phyloP scores from a whole-genome alignment of 768 basidiomycete species.

The Chalciporus piperatus region DNA sequence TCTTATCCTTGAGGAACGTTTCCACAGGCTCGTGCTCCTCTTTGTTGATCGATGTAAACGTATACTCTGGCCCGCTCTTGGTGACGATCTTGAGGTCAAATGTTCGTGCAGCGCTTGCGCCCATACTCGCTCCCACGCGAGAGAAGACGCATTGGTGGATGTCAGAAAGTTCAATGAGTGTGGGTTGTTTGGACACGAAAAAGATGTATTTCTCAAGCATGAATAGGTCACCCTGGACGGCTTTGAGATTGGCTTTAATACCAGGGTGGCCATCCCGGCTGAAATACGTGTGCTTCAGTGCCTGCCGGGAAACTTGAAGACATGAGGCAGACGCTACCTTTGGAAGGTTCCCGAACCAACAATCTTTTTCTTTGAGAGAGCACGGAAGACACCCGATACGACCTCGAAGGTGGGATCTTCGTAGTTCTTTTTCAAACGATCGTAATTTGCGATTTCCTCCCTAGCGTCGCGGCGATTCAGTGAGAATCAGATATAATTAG shows the following conservation, averaged over 20 bases:
- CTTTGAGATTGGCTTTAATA: conserved; percentile 98
- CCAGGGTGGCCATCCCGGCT: conserved; percentile 89
- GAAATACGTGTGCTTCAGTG: conserved; percentile 2
- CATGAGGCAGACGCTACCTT: conserved; percentile 45
- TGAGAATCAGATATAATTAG: background rate
- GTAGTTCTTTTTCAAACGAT: conserved; percentile 87
- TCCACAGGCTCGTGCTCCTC: conserved; percentile 90
- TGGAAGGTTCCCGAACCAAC: conserved; percentile 84
- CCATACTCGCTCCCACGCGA: conserved; percentile 84
- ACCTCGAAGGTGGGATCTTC: conserved; percentile 96
- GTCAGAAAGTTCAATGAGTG: conserved; percentile 84
- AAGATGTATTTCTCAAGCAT: conserved; percentile 97
- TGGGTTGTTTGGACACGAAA: conserved; percentile 95
- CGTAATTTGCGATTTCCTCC: conserved; percentile 74
- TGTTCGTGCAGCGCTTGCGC: conserved; percentile 80
- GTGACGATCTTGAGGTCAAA: conserved; percentile 92
- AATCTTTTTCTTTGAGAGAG: conserved; percentile 87
- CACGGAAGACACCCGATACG: conserved; percentile 90
- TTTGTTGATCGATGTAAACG: conserved; percentile 92
- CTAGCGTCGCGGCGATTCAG: conserved; percentile 34
- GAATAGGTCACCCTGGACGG: conserved; percentile 94
- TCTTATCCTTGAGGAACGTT: conserved; percentile 84
- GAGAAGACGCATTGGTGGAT: conserved; percentile 92
- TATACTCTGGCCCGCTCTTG: conserved; percentile 80
- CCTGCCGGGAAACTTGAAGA: background rate